Base-by-base conservation (phyloP, 495 filamentous ascomycete genomes). In the Cudoniella acicularis region DNA sequence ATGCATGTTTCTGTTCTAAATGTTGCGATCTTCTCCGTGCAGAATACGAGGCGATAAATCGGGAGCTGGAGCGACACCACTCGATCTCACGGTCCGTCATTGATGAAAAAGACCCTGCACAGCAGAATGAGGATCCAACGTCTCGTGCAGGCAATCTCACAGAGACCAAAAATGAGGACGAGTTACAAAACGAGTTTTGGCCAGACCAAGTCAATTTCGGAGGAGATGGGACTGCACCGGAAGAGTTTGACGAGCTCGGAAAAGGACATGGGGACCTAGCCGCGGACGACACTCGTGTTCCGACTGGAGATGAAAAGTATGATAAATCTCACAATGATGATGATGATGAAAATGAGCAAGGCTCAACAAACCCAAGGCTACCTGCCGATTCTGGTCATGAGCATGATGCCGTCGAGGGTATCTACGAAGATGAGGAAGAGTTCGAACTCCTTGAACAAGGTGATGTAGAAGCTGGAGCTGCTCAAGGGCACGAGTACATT, bases 1-100 rank as follows among this genome's bases (percentile, higher is more conserved):
- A 53, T 52, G 24, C 47, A 18, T 66, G 57, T 58, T 60, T 58
- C 26, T 66, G 64, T 62, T 54, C 60, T 57, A 66, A 60, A 66
- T 66, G 60, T 42, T 27, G 1, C 17, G 56, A 45, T 25, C 51
- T 60, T 63, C 18, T 66, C n/a, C 17, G 60, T 26, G 53, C 49
- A 57, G 60, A 60, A 50, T 57, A 63, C 54, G 59, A 59, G 11
- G 50, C 36, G 4, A 52, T 40, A 10, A 55, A 63, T n/a, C n/a
- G n/a, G n/a, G n/a, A n/a, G n/a, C n/a, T n/a, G n/a, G n/a, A n/a
- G n/a, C n/a, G n/a, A n/a, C n/a, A n/a, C n/a, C n/a, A n/a, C n/a
- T n/a, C n/a, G n/a, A n/a, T n/a, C n/a, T n/a, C n/a, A n/a, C n/a
- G n/a, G n/a, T n/a, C n/a, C n/a, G n/a, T n/a, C n/a, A 50, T 2